Evolutionary conservation across 2,329 filamentous ascomycete genomes (phyloP).

Genomic region (Alternaria burnsii): DNA sequence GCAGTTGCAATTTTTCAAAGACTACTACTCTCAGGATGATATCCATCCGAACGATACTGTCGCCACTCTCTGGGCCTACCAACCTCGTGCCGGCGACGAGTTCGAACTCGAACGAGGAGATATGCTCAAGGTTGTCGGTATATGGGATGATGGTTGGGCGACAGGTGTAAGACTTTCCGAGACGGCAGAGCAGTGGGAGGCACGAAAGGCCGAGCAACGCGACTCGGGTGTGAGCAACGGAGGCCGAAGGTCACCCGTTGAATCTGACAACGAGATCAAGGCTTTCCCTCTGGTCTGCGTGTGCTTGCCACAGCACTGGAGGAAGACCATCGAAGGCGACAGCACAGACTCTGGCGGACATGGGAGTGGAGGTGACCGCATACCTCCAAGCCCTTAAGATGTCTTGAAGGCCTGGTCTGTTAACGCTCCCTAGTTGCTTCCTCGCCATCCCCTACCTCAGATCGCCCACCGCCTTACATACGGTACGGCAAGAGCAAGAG

Average conservation of each 20-base stretch:
- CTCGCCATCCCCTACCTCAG: conserved; percentile 26
- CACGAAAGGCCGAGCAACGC: conserved; percentile 76
- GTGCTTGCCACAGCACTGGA: conserved; percentile 94
- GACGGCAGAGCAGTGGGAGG: conserved; percentile 88
- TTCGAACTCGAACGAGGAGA: conserved; percentile 93
- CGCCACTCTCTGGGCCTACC: conserved; percentile 93
- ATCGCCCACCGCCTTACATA: conserved; percentile 16
- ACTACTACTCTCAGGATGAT: conserved; percentile 97
- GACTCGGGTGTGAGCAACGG: conserved; percentile 94
- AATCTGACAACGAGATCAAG: conserved; percentile 81
- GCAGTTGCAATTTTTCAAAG: conserved; percentile 94
- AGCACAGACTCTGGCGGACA: conserved; percentile 42
- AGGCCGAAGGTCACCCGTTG: conserved; percentile 55
- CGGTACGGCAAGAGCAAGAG: conserved; percentile 7
- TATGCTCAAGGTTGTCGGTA: conserved; percentile 97
- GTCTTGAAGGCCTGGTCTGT: conserved; percentile 25
- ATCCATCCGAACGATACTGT: conserved; percentile 92
- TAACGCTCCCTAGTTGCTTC: conserved; percentile 40
- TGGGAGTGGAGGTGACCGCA: conserved; percentile 46
- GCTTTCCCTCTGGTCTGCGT: conserved; percentile 97
- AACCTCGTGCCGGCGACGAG: conserved; percentile 91
- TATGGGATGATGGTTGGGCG: conserved; percentile 99
- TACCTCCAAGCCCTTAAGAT: conserved; percentile 41
- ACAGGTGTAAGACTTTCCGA: conserved; percentile 87
- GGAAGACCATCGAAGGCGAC: conserved; percentile 94